Percentiles rank a stretch among this genome's conserved stretches.
Conservation (phyloP, 768 basidiomycete species). For the Phlebiopsis flavidoalba region DNA sequence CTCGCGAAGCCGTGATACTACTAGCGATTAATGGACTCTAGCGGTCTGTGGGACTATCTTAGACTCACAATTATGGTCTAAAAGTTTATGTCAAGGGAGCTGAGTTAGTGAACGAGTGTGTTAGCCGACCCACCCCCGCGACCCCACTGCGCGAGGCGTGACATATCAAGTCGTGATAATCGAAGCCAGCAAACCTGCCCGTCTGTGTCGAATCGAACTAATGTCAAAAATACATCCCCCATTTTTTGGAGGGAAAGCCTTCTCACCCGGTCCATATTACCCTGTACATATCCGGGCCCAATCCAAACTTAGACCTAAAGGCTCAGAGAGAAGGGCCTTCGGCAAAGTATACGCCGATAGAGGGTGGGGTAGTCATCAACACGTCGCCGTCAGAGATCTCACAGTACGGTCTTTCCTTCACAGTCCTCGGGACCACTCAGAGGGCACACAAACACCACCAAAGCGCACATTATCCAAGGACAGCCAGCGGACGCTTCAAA, state of each 20-base stretch:
- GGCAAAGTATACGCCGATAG: neutral
- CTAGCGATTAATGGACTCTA: neutral
- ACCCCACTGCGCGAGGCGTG: too few relatives aligned
- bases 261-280: conserved; percentile 21
- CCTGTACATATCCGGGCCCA: conserved; percentile 25
- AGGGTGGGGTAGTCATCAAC: neutral
- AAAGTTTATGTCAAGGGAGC: neutral
- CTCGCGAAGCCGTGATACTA: conserved; percentile 11
- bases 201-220: conserved; percentile 14
- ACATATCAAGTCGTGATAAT: conserved; percentile 17
- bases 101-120: neutral
- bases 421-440: neutral
- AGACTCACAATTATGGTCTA: conserved; percentile 15
- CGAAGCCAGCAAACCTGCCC: conserved; percentile 22
- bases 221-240: too few relatives aligned
- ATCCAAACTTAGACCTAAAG: conserved; percentile 14
- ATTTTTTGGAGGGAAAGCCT: neutral
- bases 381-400: neutral
- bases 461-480: neutral
- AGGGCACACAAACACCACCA: neutral
- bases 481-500: neutral
- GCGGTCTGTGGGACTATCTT: neutral
- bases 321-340: neutral
- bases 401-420: neutral
- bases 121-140: too few relatives aligned